These are phyloP conservation scores for Prunella vulgaris DNA, from an alignment of 257 asterid genomes.

Conservation along the genomic window DNA sequence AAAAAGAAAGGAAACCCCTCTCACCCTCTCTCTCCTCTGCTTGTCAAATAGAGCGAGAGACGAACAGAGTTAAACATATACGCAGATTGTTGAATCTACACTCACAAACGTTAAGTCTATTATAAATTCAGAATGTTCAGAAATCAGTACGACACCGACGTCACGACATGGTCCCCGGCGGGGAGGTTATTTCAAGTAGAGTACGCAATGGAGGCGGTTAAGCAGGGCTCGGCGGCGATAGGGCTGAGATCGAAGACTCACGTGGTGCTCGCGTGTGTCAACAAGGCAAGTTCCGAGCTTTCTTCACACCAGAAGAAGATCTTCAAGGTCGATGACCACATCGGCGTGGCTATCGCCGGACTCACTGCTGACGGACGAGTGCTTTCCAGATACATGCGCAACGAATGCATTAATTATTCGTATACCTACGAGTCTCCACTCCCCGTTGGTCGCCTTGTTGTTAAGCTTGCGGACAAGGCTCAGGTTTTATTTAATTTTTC, in stretches of 20 bases:
- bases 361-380: slow-evolving; percentile 98
- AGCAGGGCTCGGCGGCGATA: slow-evolving; percentile 97
- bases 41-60: slow-evolving; percentile 14
- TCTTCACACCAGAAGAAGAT: slow-evolving; percentile 99
- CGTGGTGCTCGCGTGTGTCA: slow-evolving; percentile 81
- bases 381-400: slow-evolving; percentile 88
- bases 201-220: slow-evolving; percentile 98
- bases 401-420: slow-evolving; percentile 83
- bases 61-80: neutral
- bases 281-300: slow-evolving; percentile 87
- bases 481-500: slow-evolving; percentile 51
- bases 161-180: slow-evolving; percentile 98
- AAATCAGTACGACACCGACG: slow-evolving; percentile 97
- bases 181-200: slow-evolving; percentile 94
- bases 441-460: slow-evolving; percentile 94
- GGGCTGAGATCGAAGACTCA: slow-evolving; percentile 94
- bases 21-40: slow-evolving; percentile 18
- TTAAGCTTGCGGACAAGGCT: slow-evolving; percentile 98
- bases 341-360: slow-evolving; percentile 98
- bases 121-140: slow-evolving; percentile 53
- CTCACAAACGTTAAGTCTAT: neutral
- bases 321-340: slow-evolving; percentile 98
- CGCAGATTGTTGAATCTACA: slow-evolving; percentile 14
- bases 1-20: slow-evolving; percentile 30
- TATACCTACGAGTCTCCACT: slow-evolving; percentile 82